Conservation (phyloP, 2,329 filamentous ascomycete genomes). For the Sordariomycetes sp. region DNA sequence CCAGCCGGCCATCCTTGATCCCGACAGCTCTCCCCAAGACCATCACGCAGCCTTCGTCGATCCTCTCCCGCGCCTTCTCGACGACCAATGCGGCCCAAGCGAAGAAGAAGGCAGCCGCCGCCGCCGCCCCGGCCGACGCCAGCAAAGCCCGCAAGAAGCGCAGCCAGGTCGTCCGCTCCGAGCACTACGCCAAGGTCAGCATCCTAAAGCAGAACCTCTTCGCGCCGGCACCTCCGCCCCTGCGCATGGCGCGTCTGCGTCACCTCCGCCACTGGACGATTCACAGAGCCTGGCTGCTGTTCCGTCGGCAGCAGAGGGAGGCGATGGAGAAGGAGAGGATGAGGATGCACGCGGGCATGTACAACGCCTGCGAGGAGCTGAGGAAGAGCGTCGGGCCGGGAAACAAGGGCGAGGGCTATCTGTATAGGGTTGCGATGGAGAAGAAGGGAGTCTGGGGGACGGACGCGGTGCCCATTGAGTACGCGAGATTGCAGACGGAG, state of each 20-base stretch:
- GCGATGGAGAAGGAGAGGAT: conserved; percentile 62
- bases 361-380: conserved; percentile 76
- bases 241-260: conserved; percentile 82
- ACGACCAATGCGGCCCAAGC: background rate
- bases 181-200: conserved; percentile 31
- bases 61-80: background rate
- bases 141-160: conserved; percentile 10
- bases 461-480: conserved; percentile 80
- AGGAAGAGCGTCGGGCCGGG: conserved; percentile 49
- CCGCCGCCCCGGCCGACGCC: conserved; percentile 12
- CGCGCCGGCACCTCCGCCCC: conserved; percentile 50
- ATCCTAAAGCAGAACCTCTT: conserved; percentile 39
- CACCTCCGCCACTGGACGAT: conserved; percentile 97
- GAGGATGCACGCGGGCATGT: conserved; percentile 75
- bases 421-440: conserved; percentile 84
- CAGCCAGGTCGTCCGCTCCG: conserved; percentile 13
- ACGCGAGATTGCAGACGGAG: conserved; percentile 77
- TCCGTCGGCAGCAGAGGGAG: conserved; percentile 59
- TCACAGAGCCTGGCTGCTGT: conserved; percentile 87
- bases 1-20: background rate
- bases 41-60: background rate
- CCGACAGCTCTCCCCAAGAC: background rate
- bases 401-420: conserved; percentile 51
- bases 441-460: conserved; percentile 76
- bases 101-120: conserved; percentile 11